A percentile compares a stretch with the other conserved stretches of the same genome.
phyloP scores from a whole-genome alignment of 805 yeast genomes.

The Sugiyamaella americana region DNA sequence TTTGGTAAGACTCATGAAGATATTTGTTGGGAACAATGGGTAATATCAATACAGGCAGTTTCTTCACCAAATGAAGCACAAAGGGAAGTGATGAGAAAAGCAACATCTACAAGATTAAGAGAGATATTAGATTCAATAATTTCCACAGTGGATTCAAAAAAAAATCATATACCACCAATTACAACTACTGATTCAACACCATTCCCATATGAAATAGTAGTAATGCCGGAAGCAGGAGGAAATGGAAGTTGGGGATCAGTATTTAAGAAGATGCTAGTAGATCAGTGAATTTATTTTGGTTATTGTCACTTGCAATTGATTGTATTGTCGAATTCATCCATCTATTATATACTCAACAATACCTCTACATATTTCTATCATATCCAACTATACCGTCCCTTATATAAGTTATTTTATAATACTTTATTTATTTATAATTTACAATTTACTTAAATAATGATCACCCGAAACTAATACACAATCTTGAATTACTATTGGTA shows the following conservation, averaged over 20 bases:
- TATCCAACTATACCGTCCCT: no score
- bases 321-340: no score
- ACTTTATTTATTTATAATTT: not conserved
- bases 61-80: conserved; percentile 27
- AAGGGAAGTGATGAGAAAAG: conserved; percentile 20
- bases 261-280: conserved; percentile 30
- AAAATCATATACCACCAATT: conserved; percentile 69
- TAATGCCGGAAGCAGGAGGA: conserved; percentile 21
- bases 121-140: conserved; percentile 42
- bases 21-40: conserved; percentile 69
- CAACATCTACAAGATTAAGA: conserved; percentile 36
- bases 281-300: no score
- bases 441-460: conserved; percentile 18
- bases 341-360: no score
- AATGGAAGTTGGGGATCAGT: conserved; percentile 32
- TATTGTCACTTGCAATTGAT: no score
- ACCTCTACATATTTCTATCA: no score
- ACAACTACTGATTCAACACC: conserved; percentile 61
- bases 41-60: conserved; percentile 43
- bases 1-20: conserved; percentile 45
- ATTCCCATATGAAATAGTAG: conserved; percentile 47
- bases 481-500: conserved; percentile 39
- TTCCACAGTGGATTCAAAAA: conserved; percentile 48
- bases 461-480: conserved; percentile 73
- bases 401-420: not conserved